Conservation (phyloP, 2,329 filamentous ascomycete genomes). For the Aspergillus hiratsukae region DNA sequence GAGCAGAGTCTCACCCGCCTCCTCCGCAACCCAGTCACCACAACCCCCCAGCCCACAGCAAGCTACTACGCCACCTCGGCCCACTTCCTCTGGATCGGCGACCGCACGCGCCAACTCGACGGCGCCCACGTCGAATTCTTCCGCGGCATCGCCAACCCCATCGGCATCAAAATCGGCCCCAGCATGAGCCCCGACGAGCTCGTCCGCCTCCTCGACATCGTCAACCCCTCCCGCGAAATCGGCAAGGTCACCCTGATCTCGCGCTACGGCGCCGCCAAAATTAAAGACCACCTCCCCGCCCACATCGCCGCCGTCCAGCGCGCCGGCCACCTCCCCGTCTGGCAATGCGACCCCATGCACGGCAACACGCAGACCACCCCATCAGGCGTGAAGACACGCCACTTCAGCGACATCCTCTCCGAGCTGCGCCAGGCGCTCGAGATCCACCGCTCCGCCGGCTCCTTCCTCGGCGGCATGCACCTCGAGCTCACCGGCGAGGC, state of each 20-base stretch:
- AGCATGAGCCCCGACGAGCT: constrained; percentile 74
- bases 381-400: constrained; percentile 82
- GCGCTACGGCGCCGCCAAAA: constrained; percentile 78
- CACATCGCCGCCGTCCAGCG: constrained; percentile 87
- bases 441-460: constrained; percentile 78
- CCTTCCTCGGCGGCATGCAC: constrained; percentile 89
- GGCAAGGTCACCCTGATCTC: constrained; percentile 97
- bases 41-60: constrained; percentile 20
- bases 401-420: constrained; percentile 82
- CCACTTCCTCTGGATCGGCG: constrained; percentile 98
- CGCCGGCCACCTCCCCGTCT: constrained; percentile 74
- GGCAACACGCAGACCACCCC: constrained; percentile 67
- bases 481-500: constrained; percentile 93
- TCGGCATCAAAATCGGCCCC: constrained; percentile 94
- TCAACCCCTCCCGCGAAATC: constrained; percentile 76
- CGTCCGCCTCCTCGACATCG: constrained; percentile 70
- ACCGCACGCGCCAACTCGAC: constrained; percentile 88
- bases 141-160: constrained; percentile 90
- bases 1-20: constrained; percentile 80
- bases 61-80: constrained; percentile 91
- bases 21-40: constrained; percentile 58
- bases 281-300: constrained; percentile 67
- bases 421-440: constrained; percentile 79
- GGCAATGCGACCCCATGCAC: constrained; percentile 99
- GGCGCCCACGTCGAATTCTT: constrained; percentile 97